Evolutionary conservation across 2,329 filamentous ascomycete species (phyloP).

Genomic region (Beauveria asiatica): DNA sequence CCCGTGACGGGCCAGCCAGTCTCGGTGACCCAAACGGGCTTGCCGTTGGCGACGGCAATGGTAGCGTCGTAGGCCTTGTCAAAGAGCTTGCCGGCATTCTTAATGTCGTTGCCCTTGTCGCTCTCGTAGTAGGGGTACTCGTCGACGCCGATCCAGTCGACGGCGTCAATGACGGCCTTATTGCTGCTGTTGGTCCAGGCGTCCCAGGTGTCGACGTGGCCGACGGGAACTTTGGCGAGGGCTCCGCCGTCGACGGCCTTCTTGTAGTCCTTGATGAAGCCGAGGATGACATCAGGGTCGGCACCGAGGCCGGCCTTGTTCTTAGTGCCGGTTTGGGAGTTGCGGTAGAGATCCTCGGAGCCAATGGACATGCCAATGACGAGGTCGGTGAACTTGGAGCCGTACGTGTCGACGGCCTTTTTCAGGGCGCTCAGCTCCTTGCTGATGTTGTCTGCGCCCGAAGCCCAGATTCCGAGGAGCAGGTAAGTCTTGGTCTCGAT

Average conservation of each 20-base stretch:
- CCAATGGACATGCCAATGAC: conserved; percentile 58
- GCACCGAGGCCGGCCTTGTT: conserved; percentile 54
- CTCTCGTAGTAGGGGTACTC: conserved; percentile 60
- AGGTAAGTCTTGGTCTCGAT: conserved; percentile 51
- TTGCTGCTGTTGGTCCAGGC: conserved; percentile 52
- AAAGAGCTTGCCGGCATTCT: conserved; percentile 47
- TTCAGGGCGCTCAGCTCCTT: conserved; percentile 53
- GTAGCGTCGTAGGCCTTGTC: conserved; percentile 37
- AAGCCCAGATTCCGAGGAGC: conserved; percentile 58
- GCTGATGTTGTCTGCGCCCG: conserved; percentile 44
- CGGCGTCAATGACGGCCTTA: conserved; percentile 49
- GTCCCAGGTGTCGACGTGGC: conserved; percentile 63
- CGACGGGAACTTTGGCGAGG: conserved; percentile 42
- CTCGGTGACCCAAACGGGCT: conserved; percentile 55
- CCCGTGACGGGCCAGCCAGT: conserved; percentile 57
- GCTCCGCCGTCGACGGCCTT: conserved; percentile 41
- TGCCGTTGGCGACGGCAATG: conserved; percentile 37
- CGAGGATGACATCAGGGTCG: conserved; percentile 48
- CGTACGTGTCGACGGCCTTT: conserved; percentile 45
- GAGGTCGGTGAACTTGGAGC: conserved; percentile 43
- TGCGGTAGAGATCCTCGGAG: conserved; percentile 59
- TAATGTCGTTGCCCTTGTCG: conserved; percentile 45
- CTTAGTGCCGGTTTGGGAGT: conserved; percentile 50
- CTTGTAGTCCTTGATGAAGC: conserved; percentile 59
- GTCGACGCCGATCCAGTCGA: conserved; percentile 58